Evolutionary conservation across 352 stramenopile species (phyloP).

Genomic region (Blastocystis sp.): DNA sequence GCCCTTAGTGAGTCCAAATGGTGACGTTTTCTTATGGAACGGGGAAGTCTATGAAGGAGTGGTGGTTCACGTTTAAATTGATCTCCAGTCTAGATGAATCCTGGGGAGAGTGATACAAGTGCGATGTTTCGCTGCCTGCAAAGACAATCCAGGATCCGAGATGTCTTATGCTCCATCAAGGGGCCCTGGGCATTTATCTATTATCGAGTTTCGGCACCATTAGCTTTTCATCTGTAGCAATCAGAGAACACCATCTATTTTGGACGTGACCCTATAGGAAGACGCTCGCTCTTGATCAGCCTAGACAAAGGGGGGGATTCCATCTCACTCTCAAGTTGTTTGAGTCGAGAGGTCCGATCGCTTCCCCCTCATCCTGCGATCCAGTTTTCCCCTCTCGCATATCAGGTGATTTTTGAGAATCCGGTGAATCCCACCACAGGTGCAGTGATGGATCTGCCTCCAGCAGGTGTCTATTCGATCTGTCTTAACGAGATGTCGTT

Average conservation of each 20-base stretch:
- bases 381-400: not conserved
- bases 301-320: not conserved
- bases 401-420: not conserved
- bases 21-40: constrained; percentile 46
- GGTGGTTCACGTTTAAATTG: not conserved
- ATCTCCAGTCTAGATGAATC: not conserved
- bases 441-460: not conserved
- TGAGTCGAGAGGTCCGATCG: not conserved
- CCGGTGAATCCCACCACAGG: not conserved
- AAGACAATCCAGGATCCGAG: not conserved
- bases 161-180: not conserved
- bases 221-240: not conserved
- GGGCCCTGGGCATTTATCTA: constrained; percentile 19
- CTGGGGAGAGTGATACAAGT: not conserved
- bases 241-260: not conserved
- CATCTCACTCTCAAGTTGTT: not conserved
- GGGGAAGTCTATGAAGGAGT: constrained; percentile 22
- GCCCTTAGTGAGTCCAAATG: not conserved
- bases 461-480: not conserved
- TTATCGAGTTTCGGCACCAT: not conserved
- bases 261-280: not conserved
- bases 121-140: not conserved
- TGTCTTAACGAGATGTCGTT: not conserved
- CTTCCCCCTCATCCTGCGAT: not conserved
- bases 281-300: not conserved